Evolutionary conservation across 768 basidiomycete species (phyloP).

Genomic region (Rhodosporidiobolus odoratus): DNA sequence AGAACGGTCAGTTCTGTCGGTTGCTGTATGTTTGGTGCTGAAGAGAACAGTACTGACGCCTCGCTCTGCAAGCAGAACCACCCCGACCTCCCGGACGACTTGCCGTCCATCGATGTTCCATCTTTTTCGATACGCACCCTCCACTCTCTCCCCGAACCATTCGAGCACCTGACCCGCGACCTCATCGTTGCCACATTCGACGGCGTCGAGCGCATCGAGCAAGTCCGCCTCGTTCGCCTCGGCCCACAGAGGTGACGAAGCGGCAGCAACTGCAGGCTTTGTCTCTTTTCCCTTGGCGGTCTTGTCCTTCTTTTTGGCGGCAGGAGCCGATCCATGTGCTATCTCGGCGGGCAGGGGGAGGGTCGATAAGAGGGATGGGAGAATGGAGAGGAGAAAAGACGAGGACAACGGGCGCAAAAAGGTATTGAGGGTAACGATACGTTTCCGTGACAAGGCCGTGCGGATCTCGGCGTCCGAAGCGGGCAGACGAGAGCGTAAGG

Average conservation of each 20-base stretch:
- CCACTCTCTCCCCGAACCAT: constrained; percentile 68
- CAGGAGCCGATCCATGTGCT: background rate
- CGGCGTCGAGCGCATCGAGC: constrained; percentile 53
- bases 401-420: constrained; percentile 68
- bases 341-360: constrained; percentile 45
- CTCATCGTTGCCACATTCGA: constrained; percentile 61
- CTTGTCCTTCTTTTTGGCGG: constrained; percentile 4
- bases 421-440: constrained; percentile 68
- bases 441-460: constrained; percentile 60
- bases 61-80: constrained; percentile 60
- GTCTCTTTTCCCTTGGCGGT: constrained; percentile 2
- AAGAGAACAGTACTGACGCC: constrained; percentile 22
- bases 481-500: constrained; percentile 64
- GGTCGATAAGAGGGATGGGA: constrained; percentile 68
- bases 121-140: constrained; percentile 44
- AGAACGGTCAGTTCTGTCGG: background rate
- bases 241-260: background rate
- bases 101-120: constrained; percentile 65
- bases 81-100: constrained; percentile 68
- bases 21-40: no score
- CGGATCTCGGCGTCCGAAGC: constrained; percentile 73
- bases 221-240: constrained; percentile 45
- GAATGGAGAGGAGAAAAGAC: constrained; percentile 61
- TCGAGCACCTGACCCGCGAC: constrained; percentile 59
- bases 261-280: background rate